Conservation (phyloP, 2,329 filamentous ascomycete species). For the Thielaviopsis populi region DNA sequence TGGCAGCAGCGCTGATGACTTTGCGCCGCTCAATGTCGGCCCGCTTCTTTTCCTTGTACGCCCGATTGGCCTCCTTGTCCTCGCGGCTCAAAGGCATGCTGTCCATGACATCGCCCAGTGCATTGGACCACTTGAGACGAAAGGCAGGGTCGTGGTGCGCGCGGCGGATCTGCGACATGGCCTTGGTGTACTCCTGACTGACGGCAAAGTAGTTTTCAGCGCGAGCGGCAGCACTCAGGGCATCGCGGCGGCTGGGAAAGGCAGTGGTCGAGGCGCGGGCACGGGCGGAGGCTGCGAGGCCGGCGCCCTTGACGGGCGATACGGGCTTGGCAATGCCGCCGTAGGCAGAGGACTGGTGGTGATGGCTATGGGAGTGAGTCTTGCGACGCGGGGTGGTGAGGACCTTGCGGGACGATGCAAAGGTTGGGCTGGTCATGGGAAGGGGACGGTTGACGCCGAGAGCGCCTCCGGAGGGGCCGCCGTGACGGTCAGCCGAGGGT, state of each 20-base stretch:
- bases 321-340: not conserved
- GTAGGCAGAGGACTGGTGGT: not conserved
- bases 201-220: conserved; percentile 1
- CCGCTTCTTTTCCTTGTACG: not conserved
- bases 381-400: not conserved
- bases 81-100: not conserved
- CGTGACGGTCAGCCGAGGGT: not conserved
- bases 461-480: not conserved
- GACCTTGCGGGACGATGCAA: not conserved
- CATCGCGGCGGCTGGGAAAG: not conserved
- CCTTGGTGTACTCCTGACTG: not conserved
- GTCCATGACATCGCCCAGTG: conserved; percentile 3
- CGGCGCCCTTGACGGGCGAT: not conserved
- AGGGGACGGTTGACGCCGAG: not conserved
- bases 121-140: not conserved
- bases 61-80: not conserved
- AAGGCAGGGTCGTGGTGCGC: not conserved
- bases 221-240: not conserved
- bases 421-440: not conserved
- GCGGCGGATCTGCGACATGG: not conserved
- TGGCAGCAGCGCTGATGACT: not conserved
- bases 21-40: not conserved
- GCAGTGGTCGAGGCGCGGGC: not conserved
- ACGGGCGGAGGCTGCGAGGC: not conserved
- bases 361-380: not conserved